Base-by-base conservation (phyloP, 306 rosid genomes). In the Vigna hirtella region DNA sequence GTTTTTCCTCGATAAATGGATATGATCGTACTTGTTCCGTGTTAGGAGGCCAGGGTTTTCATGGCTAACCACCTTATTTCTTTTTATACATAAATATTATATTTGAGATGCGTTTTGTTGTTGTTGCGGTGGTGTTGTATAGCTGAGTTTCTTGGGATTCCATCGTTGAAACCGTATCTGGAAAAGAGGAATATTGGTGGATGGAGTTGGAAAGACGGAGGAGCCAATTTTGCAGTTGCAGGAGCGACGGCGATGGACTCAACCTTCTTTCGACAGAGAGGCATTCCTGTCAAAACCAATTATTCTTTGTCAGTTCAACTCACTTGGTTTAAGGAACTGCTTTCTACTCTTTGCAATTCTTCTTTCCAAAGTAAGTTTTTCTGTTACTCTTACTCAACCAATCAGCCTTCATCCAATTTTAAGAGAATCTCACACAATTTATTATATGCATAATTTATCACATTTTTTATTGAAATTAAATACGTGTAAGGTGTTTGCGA, bases 201-300 rank as follows among this genome's bases (percentile, higher is more conserved):
- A 42, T 40, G 40, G 67, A 78, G 15, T 1, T 49, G 11, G n/a
- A 40, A 38, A 38, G 14, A 57, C 7, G 62, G 69, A 36, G 93
- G 88, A 4, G 83, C 24, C 26, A 91, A 91, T 72, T 91, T 91
- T 17, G 96, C 93, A 0, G 89, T 91, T 4, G 11, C 11, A 3
- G 96, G 93, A 86, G 90, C 96, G 30, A 91, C 93, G 0, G 92
- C 88, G 1, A 70, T 87, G 40, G 85, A 86, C 0, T 22, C 3
- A 0, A 53, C 26, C 17, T 83, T 79, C 84, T 87, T 89, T 49
- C 26, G 48, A 14, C 73, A 80, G 4, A 81, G 20, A 53, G 86
- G 85, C 24, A 32, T 71, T 38, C 6, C 3, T 17, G 13, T 63
- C 38, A 0, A 2, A 0, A 81, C 80, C 11, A 89, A 87, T 51